Base-by-base conservation (phyloP, 2,329 filamentous ascomycete genomes). In the Talaromyces sp. region DNA sequence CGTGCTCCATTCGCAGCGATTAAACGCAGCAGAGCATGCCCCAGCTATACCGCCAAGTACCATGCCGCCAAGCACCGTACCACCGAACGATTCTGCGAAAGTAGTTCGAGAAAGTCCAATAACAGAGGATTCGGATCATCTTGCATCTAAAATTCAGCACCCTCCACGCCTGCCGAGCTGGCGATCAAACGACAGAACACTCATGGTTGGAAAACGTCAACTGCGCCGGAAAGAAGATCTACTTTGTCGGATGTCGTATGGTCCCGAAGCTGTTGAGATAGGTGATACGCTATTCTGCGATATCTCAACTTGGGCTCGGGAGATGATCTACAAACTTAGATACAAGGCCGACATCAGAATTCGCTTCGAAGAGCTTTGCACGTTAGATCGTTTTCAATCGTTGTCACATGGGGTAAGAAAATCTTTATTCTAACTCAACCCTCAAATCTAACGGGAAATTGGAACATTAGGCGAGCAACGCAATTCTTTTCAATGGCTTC, bases 311-410 rank as follows among this genome's bases (percentile, higher is more conserved):
- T n/a, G 5, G n/a, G 61, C 53, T n/a, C 57, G 54, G n/a, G 19
- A 3, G 28, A 63, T 56, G 19, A 60, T 74, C 9, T 31, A 65
- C 2, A 50, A 48, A 21, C 51, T 61, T 2, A 72, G 65, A 53
- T 45, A 35, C 25, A 51, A 25, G 3, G 10, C 17, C 7, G 53
- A 50, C 1, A 60, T 72, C 17, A 62, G 68, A 17, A 37, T 75
- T 17, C 69, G 70, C 64, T 74, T 75, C 59, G 63, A 66, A 21
- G 59, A 75, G 31, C 22, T 69, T 1, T 73, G 67, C 60, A 68
- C 65, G 2, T 31, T 65, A 1, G 58, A 67, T 4, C 61, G 70
- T 36, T 73, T 72, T 52, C 48, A 59, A 21, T 19, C 21, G 8
- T 58, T 73, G 22, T 69, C 66, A 51, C n/a, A 61, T 10, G 61